Percentiles rank a stretch among this genome's conserved stretches.
phyloP scores from a whole-genome alignment of 2,329 filamentous ascomycete species.

The Sarocladium oryzae region DNA sequence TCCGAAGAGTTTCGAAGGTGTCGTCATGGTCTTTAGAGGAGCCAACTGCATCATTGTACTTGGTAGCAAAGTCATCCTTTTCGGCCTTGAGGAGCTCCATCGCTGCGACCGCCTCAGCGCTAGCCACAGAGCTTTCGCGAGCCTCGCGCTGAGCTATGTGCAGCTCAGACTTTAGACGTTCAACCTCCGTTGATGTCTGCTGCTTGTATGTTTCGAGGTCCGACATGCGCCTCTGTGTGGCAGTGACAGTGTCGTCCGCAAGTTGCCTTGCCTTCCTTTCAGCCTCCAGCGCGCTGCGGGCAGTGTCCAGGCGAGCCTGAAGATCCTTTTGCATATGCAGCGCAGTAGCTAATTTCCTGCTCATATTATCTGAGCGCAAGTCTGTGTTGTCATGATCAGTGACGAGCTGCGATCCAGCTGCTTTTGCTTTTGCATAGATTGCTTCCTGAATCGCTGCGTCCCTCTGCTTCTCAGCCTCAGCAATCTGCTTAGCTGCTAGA shows the following conservation, averaged over 20 bases:
- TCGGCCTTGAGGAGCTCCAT: conserved; percentile 76
- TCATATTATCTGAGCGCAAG: conserved; percentile 58
- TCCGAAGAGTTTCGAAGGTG: conserved; percentile 68
- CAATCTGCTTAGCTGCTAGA: conserved; percentile 79
- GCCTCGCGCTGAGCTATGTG: conserved; percentile 72
- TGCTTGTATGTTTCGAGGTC: conserved; percentile 83
- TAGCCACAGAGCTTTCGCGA: conserved; percentile 72
- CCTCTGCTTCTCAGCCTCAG: conserved; percentile 88
- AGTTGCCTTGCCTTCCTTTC: conserved; percentile 76
- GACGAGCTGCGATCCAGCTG: conserved; percentile 58
- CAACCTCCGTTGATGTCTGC: conserved; percentile 75
- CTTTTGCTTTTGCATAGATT: conserved; percentile 86
- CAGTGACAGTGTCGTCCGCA: conserved; percentile 80
- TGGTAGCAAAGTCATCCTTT: conserved; percentile 67
- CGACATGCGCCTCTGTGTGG: conserved; percentile 73
- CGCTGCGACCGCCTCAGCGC: conserved; percentile 68
- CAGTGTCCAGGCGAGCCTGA: conserved; percentile 65
- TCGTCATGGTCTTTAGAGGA: conserved; percentile 62
- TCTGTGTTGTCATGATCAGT: conserved; percentile 54
- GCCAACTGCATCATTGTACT: conserved; percentile 60
- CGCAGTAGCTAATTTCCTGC: conserved; percentile 74
- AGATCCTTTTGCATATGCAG: conserved; percentile 74
- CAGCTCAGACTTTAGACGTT: conserved; percentile 77
- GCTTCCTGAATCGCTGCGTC: conserved; percentile 93
- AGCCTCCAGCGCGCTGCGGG: conserved; percentile 65